Conservation (phyloP, 1,284 basidiomycete genomes). For the Tilletiopsis washingtonensis region DNA sequence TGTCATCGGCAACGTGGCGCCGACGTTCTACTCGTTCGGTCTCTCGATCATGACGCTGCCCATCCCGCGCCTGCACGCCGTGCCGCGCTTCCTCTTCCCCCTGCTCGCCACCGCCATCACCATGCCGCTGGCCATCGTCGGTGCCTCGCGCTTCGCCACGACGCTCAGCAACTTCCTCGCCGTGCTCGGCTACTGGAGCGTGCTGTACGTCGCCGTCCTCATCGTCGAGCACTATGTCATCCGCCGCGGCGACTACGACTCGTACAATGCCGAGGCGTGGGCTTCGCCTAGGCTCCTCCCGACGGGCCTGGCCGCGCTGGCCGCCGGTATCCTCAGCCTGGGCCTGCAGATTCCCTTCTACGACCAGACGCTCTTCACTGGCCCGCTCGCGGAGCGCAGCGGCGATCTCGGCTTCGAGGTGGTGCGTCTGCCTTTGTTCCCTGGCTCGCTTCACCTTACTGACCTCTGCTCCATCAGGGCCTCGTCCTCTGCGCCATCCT, state of each 20-base stretch:
- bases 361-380: slow-evolving; percentile 41
- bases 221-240: slow-evolving; percentile 59
- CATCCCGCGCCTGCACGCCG: slow-evolving; percentile 55
- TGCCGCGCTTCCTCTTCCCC: slow-evolving; percentile 82
- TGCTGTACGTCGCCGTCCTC: slow-evolving; percentile 58
- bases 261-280: slow-evolving; percentile 58
- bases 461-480: no score
- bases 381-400: slow-evolving; percentile 33
- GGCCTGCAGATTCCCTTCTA: slow-evolving; percentile 44
- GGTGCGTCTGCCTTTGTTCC: no score
- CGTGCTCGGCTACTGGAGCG: slow-evolving; percentile 61
- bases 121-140: slow-evolving; percentile 58
- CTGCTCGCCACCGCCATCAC: slow-evolving; percentile 69
- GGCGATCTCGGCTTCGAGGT: slow-evolving; percentile 49
- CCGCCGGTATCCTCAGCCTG: slow-evolving; percentile 25
- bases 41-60: slow-evolving; percentile 21
- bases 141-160: slow-evolving; percentile 57
- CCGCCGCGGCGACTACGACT: slow-evolving; percentile 50
- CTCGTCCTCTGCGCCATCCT: no score
- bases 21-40: slow-evolving; percentile 54
- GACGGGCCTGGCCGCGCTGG: slow-evolving; percentile 53
- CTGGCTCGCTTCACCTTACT: no score
- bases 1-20: slow-evolving; percentile 69
- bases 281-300: slow-evolving; percentile 55
- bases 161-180: slow-evolving; percentile 55